These are phyloP conservation scores for Galerina marginata DNA, from an alignment of 768 basidiomycete species.

Conservation along the genomic window DNA sequence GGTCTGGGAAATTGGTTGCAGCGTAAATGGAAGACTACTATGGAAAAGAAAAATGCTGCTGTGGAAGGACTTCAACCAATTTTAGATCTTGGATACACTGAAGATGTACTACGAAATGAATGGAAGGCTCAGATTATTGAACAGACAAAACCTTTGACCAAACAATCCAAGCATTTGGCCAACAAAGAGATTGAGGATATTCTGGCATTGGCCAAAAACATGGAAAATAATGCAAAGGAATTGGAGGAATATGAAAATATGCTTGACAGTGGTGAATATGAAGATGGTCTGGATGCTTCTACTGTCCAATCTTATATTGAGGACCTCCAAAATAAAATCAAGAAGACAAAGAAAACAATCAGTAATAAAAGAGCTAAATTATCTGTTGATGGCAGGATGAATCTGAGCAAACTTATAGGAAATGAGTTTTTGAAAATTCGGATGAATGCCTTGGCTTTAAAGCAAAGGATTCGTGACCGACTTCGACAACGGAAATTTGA, in stretches of 20 bases:
- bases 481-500: not conserved
- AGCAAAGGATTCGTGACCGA: not conserved
- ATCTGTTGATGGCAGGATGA: not conserved
- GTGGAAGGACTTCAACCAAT: not conserved
- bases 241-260: too few relatives aligned
- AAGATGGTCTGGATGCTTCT: too few relatives aligned
- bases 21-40: not conserved
- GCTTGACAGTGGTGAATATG: too few relatives aligned
- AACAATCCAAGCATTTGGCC: not conserved
- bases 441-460: not conserved
- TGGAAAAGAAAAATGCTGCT: slow-evolving; percentile 1
- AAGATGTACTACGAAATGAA: not conserved
- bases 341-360: not conserved
- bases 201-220: not conserved
- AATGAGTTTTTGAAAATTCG: not conserved
- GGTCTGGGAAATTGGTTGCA: slow-evolving; percentile 4
- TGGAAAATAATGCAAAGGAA: too few relatives aligned
- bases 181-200: not conserved
- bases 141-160: not conserved
- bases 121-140: not conserved
- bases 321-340: not conserved
- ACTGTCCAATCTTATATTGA: not conserved
- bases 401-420: not conserved
- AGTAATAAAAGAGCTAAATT: not conserved
- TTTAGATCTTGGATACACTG: not conserved